Conservation (phyloP, 2,329 filamentous ascomycete genomes). For the Penicillium aurantiogriseum region DNA sequence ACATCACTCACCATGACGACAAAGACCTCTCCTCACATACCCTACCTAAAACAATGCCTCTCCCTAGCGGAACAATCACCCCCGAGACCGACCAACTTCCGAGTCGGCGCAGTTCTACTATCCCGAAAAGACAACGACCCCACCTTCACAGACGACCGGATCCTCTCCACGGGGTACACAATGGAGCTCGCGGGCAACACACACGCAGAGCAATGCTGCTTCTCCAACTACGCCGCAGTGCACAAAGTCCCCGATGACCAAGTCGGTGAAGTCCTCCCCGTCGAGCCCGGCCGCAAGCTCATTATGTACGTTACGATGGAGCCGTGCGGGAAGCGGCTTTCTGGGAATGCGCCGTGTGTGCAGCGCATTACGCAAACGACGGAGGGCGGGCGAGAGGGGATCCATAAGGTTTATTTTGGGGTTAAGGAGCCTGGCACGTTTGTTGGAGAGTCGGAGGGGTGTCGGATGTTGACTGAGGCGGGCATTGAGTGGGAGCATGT, state of each 20-base stretch:
- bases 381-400: slow-evolving; percentile 53
- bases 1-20: slow-evolving; percentile 20
- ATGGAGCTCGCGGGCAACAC: slow-evolving; percentile 90
- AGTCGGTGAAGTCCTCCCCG: slow-evolving; percentile 43
- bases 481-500: slow-evolving; percentile 75
- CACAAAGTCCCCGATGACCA: slow-evolving; percentile 38
- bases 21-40: slow-evolving; percentile 32
- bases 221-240: slow-evolving; percentile 61
- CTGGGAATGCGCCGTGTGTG: slow-evolving; percentile 58
- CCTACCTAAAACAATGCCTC: slow-evolving; percentile 70
- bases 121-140: slow-evolving; percentile 32
- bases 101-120: slow-evolving; percentile 88
- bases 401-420: slow-evolving; percentile 80
- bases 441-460: slow-evolving; percentile 76
- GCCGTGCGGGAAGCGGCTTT: slow-evolving; percentile 48
- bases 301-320: slow-evolving; percentile 89
- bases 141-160: slow-evolving; percentile 40
- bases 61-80: slow-evolving; percentile 74
- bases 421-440: slow-evolving; percentile 89
- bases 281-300: slow-evolving; percentile 45
- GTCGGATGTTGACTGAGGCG: slow-evolving; percentile 64
- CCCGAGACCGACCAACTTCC: slow-evolving; percentile 85
- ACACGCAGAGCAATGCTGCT: slow-evolving; percentile 90
- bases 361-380: slow-evolving; percentile 67
- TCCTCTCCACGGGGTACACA: slow-evolving; percentile 83